A percentile compares a stretch with the other conserved stretches of the same genome.
phyloP scores from a whole-genome alignment of 2,329 filamentous ascomycete genomes.

The Lanzia echinophila region DNA sequence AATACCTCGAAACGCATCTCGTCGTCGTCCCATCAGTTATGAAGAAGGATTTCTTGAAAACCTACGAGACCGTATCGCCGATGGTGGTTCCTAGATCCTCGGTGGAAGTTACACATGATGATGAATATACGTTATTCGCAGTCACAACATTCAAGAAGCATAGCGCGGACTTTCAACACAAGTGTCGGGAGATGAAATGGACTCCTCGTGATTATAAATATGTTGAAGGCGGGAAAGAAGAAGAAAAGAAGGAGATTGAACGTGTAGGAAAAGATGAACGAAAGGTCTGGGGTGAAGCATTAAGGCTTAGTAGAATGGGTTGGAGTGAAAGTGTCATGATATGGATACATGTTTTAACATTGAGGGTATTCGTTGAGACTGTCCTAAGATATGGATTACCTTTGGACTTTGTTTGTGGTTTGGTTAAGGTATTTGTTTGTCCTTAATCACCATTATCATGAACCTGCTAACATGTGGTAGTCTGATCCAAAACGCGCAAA shows the following conservation, averaged over 20 bases:
- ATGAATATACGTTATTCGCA: slow-evolving; percentile 82
- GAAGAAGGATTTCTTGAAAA: slow-evolving; percentile 81
- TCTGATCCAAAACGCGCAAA: slow-evolving; percentile 75
- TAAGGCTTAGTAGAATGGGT: slow-evolving; percentile 80
- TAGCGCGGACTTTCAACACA: slow-evolving; percentile 79
- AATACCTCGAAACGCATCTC: slow-evolving; percentile 94
- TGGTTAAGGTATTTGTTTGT: slow-evolving; percentile 62
- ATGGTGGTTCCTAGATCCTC: slow-evolving; percentile 94
- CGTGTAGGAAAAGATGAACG: slow-evolving; percentile 76
- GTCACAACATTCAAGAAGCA: slow-evolving; percentile 94
- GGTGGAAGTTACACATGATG: slow-evolving; percentile 71
- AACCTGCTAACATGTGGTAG: slow-evolving; percentile 39
- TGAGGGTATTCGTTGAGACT: slow-evolving; percentile 95
- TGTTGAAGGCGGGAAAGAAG: slow-evolving; percentile 80
- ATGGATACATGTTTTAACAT: slow-evolving; percentile 84
- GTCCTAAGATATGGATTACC: slow-evolving; percentile 94
- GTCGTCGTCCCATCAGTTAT: slow-evolving; percentile 75
- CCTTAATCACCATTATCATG: background rate
- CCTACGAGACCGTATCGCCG: slow-evolving; percentile 79
- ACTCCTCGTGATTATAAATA: slow-evolving; percentile 92
- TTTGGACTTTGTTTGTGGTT: slow-evolving; percentile 76
- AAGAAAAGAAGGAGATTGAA: slow-evolving; percentile 81
- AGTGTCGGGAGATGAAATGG: slow-evolving; percentile 89
- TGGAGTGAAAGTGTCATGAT: slow-evolving; percentile 96
- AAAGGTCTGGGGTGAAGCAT: slow-evolving; percentile 86